Base-by-base conservation (phyloP, 139 green algal species). In the Chlamydomonas incerta region DNA sequence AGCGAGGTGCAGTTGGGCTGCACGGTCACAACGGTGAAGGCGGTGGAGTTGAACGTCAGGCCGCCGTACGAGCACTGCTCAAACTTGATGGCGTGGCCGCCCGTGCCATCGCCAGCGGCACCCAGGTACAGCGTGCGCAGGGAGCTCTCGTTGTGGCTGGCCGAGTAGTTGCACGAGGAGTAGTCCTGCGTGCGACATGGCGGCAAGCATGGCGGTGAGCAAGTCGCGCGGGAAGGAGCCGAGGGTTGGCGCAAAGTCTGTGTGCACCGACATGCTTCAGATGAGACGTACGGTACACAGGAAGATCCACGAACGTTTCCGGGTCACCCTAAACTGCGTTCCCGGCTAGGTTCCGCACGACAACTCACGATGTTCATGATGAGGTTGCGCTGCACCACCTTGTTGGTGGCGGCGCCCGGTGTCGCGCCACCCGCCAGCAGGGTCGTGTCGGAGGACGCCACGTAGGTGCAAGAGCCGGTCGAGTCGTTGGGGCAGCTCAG, bases 61-160 rank as follows among this genome's bases (percentile, higher is more conserved):
- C 5, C 23, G 63, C 76, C 76, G 62, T 83, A 83, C 28, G 63
- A 74, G 76, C 76, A 83, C 41, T 74, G 76, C 15, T 31, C 20
- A 29, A 60, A 83, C 23, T 41, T 72, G 5, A 47, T 15, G 0
- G 76, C 63, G 37, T 52, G 20, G 63, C 62, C 62, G 20, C 28
- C 65, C 17, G 13, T 66, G 63, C 76, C 76, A 31, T 83, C 62
- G 15, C 10, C 5, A 17, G 21, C 33, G 5, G 62, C 2, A 0
- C 76, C 76, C 15, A 74, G 46, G 63, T 74, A 83, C 9, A 26
- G 35, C 5, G 34, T 74, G 6, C 41, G 62, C 20, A 82, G 34
- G 74, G 10, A 3, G 24, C 41, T 50, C 41, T 50, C 41, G 8
- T 50, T 50, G 41, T 50, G 23, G 24, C 17, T 31, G 60, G 23